Evolutionary conservation across 1,284 basidiomycete genomes (phyloP), one percentile per base, ranked within the genome.

Genomic region (Caloboletus firmus): DNA sequence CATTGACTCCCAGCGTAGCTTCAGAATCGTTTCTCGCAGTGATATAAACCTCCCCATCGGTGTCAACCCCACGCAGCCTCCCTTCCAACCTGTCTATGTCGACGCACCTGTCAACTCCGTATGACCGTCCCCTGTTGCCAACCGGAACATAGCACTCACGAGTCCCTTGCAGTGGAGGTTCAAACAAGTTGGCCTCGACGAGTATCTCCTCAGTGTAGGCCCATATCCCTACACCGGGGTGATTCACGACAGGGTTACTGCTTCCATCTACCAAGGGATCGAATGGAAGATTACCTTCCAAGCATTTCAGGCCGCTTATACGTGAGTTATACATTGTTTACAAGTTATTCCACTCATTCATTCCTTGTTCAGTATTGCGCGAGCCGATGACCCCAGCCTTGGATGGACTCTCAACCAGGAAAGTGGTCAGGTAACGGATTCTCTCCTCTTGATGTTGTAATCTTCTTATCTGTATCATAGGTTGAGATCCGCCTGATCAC

Each of bases 351-450:
- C 12, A 5, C 41, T 30, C 17, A 36, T 28, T 5, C 12, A 6
- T 35, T 10, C 32, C 5, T 24, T 31, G 15, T 11, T 6, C 24
- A 53, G 51, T 17, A 53, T 53, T 9, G n/a, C 8, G 11, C 11
- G 0, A 3, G n/a, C 12, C 5, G 10, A n/a, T 10, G 2, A 26
- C 0, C 12, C 36, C 12, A 1, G 0, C 7, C 1, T 1, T 11
- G 45, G 39, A 45, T 47, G 45, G 45, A 47, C 45, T 5, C 1
- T 7, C 6, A 4, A 11, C n/a, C 17, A 1, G 0, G 1, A 10
- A 2, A 11, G 1, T 30, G 28, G 28, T 1, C 2, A 30, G 13
- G 50, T 51, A 31, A 31, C 2, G 35, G 11, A 13, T 26, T 32
- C 22, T 32, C 9, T 13, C 12, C 9, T 17, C 10, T 51, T 12